Conservation (phyloP, 768 basidiomycete species). For the Hericium alpestre region DNA sequence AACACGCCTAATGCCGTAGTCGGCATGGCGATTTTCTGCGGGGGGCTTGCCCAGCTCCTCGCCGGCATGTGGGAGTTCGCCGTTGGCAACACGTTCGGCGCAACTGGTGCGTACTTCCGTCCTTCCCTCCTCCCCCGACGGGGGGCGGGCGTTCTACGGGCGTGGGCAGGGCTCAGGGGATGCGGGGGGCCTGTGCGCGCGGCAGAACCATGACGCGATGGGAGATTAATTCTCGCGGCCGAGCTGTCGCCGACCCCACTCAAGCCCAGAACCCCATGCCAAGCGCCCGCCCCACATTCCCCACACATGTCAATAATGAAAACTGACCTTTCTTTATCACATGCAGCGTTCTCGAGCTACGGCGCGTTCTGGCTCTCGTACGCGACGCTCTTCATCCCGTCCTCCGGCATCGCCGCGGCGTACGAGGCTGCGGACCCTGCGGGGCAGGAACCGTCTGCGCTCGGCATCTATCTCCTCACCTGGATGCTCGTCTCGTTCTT, state of each 20-base stretch:
- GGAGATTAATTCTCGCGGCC: not conserved
- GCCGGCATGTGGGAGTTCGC: constrained; percentile 75
- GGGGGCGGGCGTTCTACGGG: not conserved
- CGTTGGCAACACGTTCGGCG: constrained; percentile 58
- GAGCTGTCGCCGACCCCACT: not conserved
- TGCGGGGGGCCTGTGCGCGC: not conserved
- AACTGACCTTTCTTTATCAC: constrained; percentile 22
- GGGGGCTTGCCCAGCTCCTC: constrained; percentile 76
- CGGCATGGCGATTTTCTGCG: constrained; percentile 79
- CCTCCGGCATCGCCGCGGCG: constrained; percentile 47
- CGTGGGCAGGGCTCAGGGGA: not conserved
- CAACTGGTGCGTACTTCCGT: constrained; percentile 42
- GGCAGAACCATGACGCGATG: not conserved
- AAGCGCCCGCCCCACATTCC: not conserved
- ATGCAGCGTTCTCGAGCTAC: constrained; percentile 65
- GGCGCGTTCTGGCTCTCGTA: constrained; percentile 88
- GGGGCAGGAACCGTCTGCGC: constrained; percentile 38
- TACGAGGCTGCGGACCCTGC: constrained; percentile 25
- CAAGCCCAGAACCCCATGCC: not conserved
- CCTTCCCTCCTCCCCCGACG: not conserved
- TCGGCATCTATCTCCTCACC: constrained; percentile 64
- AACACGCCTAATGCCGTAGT: constrained; percentile 57
- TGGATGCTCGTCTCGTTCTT: constrained; percentile 70
- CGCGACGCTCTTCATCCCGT: constrained; percentile 61
- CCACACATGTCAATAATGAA: not conserved